Evolutionary conservation across 2,329 filamentous ascomycete genomes (phyloP), one percentile per base, ranked within the genome.

Genomic region (Hymenotorrendiella dingleyae): DNA sequence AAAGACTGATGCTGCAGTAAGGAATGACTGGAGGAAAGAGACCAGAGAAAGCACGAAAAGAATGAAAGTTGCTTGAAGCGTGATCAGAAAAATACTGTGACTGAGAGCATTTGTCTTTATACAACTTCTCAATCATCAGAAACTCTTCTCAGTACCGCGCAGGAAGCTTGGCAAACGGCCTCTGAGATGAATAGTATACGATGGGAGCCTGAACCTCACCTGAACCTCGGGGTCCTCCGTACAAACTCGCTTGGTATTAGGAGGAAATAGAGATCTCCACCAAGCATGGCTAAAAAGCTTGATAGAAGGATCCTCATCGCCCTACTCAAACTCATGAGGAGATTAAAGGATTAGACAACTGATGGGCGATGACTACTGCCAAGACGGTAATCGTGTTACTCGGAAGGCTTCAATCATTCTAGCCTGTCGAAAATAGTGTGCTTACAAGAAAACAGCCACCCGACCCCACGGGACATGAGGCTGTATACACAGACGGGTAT

Each of bases 61-160:
- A 38, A 27, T 38, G 36, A 14, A 38, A 38, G 36, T 29, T 38
- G 4, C 23, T 28, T 19, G 29, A 29, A 8, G 24, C 16, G 17
- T 6, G 21, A 16, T 23, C 8, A 21, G n/a, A 28, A 38, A 17
- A 29, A 5, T 14, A 38, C 20, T n/a, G 11, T 26, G 17, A 14
- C 20, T n/a, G 34, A 7, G 16, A 11, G 12, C 4, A 36, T 24
- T 20, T 20, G 20, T 24, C 34, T 24, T 36, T 33, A 33, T 33
- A 33, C 30, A 33, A 16, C n/a, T 32, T 10, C 29, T 32, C 6
- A 17, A 36, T n/a, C 30, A 17, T 12, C 20, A 23, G 21, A 3
- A n/a, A 22, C 17, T 5, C 10, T 5, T 20, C 21, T 20, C 33
- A 10, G 4, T 36, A 10, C 7, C 16, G 17, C 8, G 17, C 11